These are phyloP conservation scores for Corylus heterophylla DNA, from an alignment of 306 rosid genomes.

Conservation along the genomic window DNA sequence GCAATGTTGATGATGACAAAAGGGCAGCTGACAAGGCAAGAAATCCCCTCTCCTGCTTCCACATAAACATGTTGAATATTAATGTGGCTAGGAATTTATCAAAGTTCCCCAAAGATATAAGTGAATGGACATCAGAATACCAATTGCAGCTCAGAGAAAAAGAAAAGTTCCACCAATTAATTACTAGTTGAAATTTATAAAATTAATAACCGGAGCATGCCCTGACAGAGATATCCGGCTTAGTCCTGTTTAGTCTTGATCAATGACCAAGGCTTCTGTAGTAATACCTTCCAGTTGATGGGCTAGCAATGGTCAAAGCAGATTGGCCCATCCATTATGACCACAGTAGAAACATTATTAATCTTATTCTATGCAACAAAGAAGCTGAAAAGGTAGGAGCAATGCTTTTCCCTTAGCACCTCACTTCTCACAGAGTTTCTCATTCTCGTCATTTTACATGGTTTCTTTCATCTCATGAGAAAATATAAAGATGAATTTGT, in stretches of 20 bases:
- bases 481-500: too few species aligned
- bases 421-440: neutral
- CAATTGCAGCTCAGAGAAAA: neutral
- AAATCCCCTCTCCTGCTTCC: conserved; percentile 90
- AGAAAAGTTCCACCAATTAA: neutral
- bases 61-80: conserved; percentile 20
- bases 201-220: neutral
- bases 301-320: neutral
- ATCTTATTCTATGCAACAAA: neutral
- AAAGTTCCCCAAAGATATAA: neutral
- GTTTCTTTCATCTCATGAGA: neutral
- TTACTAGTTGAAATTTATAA: neutral
- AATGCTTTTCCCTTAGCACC: neutral
- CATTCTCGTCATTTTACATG: neutral
- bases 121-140: neutral
- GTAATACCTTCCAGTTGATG: neutral
- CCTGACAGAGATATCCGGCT: neutral
- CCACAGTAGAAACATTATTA: neutral
- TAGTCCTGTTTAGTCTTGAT: neutral
- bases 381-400: neutral
- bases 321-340: neutral
- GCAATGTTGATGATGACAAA: conserved; percentile 70
- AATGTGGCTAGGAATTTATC: neutral
- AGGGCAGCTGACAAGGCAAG: conserved; percentile 91
- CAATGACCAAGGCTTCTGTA: neutral